Percentiles rank a stretch among this genome's conserved stretches.
Evolutionary conservation across 2,329 filamentous ascomycete genomes (phyloP).

Genomic region (Venturia carpophila): DNA sequence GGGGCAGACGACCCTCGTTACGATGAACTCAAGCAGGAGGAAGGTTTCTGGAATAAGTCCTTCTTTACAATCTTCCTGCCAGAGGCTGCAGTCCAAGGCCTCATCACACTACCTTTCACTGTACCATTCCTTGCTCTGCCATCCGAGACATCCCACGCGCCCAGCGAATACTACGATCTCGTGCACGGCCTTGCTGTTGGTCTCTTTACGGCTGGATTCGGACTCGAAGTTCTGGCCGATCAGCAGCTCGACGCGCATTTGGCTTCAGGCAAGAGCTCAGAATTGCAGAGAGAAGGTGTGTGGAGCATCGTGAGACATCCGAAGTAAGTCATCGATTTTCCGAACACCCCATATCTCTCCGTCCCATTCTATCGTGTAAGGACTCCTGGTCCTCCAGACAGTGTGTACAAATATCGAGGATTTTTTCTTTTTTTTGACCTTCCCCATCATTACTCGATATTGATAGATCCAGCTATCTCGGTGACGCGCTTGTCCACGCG

Average conservation of each 20-base stretch:
- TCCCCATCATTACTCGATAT: constrained; percentile 15
- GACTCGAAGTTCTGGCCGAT: constrained; percentile 50
- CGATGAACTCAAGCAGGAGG: constrained; percentile 42
- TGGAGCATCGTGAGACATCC: constrained; percentile 56
- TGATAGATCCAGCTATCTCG: constrained; percentile 47
- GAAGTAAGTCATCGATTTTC: constrained; percentile 40
- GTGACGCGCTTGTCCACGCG: constrained; percentile 50
- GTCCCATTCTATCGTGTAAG: too few relatives aligned
- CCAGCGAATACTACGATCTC: constrained; percentile 18
- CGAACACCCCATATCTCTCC: not conserved
- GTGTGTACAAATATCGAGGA: too few relatives aligned
- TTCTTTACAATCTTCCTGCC: constrained; percentile 49
- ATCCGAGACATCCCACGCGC: constrained; percentile 23
- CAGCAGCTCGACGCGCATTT: constrained; percentile 47
- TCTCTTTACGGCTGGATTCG: constrained; percentile 49
- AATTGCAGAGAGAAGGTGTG: constrained; percentile 48
- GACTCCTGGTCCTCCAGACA: too few relatives aligned
- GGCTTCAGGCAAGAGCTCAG: constrained; percentile 28
- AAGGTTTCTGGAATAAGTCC: constrained; percentile 51
- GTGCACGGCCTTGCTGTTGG: constrained; percentile 43
- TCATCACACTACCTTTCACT: constrained; percentile 51
- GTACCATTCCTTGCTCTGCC: constrained; percentile 42
- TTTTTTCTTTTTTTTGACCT: too few relatives aligned
- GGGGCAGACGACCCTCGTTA: constrained; percentile 52
- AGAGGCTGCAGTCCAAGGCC: constrained; percentile 49